Conservation (phyloP, 2,329 filamentous ascomycete genomes). For the Ophiocordyceps camponoti-leonardi region DNA sequence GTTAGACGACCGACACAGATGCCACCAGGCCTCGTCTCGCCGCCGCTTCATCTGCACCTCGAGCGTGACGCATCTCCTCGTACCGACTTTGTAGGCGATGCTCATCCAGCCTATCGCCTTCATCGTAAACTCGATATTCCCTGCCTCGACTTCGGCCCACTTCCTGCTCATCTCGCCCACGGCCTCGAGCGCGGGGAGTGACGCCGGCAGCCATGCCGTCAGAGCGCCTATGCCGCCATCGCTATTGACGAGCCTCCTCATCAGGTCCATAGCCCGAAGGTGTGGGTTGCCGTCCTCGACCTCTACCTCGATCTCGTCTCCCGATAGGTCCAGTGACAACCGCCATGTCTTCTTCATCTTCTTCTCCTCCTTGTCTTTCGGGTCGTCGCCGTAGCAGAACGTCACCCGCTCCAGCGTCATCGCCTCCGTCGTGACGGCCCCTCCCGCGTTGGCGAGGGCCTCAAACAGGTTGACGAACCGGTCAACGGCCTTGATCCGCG, state of each 20-base stretch:
- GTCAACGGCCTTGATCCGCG: constrained; percentile 48
- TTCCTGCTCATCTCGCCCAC: constrained; percentile 41
- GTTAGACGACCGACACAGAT: constrained; percentile 18
- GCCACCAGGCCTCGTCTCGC: constrained; percentile 32
- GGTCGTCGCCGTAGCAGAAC: constrained; percentile 44
- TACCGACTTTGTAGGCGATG: constrained; percentile 31
- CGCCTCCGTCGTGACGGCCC: constrained; percentile 37
- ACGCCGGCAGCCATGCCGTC: constrained; percentile 37
- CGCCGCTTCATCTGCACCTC: constrained; percentile 33
- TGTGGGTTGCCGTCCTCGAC: constrained; percentile 52
- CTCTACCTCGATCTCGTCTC: constrained; percentile 35
- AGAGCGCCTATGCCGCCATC: constrained; percentile 31
- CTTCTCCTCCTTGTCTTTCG: neutral
- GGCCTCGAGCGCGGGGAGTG: constrained; percentile 46
- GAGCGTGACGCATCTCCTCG: constrained; percentile 24
- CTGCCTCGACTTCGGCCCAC: constrained; percentile 26
- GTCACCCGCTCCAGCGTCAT: constrained; percentile 45
- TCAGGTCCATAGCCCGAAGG: constrained; percentile 39
- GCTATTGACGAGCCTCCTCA: constrained; percentile 41
- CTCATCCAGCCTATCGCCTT: constrained; percentile 39
- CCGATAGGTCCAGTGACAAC: constrained; percentile 40
- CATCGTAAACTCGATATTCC: constrained; percentile 30
- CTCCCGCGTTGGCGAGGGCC: constrained; percentile 39
- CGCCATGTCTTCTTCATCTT: constrained; percentile 20
- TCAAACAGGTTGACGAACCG: constrained; percentile 54